Evolutionary conservation across 2,329 filamentous ascomycete species (phyloP).

Genomic region (Epichloe festucae): DNA sequence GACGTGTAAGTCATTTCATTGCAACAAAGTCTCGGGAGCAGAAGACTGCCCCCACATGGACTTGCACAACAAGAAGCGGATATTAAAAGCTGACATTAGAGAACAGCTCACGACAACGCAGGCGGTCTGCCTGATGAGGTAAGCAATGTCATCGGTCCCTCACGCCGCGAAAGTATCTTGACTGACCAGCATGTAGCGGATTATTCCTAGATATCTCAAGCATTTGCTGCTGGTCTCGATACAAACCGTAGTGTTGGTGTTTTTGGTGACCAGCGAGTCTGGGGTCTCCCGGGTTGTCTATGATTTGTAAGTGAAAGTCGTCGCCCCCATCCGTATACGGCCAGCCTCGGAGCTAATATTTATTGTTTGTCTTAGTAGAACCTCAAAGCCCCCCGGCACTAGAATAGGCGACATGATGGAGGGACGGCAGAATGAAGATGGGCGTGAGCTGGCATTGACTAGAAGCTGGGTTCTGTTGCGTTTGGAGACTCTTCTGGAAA

Average conservation of each 20-base stretch:
- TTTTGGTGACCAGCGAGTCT: conserved; percentile 17
- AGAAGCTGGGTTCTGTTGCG: too few relatives aligned
- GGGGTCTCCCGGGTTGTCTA: conserved; percentile 51
- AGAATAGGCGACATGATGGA: conserved; percentile 28
- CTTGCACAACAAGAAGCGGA: too few relatives aligned
- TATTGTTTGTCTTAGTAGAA: too few relatives aligned
- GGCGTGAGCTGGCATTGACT: too few relatives aligned
- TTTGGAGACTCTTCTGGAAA: too few relatives aligned
- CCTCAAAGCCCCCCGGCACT: conserved; percentile 50
- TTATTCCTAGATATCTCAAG: conserved; percentile 13
- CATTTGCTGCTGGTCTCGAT: conserved; percentile 15
- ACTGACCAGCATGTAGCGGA: conserved; percentile 17
- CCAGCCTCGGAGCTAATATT: too few relatives aligned
- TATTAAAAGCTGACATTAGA: too few relatives aligned
- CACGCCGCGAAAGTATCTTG: conserved; percentile 8
- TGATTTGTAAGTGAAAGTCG: conserved; percentile 27
- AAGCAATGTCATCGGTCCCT: conserved; percentile 9
- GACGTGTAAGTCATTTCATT: neutral
- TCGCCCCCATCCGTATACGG: too few relatives aligned
- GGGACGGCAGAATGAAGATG: too few relatives aligned
- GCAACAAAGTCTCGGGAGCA: too few relatives aligned
- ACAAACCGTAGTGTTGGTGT: conserved; percentile 11
- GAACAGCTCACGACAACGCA: conserved; percentile 40
- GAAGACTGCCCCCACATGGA: too few relatives aligned
- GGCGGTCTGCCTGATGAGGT: conserved; percentile 64